phyloP scores from a whole-genome alignment of 2,329 filamentous ascomycete species.

The Xylaria polymorpha region DNA sequence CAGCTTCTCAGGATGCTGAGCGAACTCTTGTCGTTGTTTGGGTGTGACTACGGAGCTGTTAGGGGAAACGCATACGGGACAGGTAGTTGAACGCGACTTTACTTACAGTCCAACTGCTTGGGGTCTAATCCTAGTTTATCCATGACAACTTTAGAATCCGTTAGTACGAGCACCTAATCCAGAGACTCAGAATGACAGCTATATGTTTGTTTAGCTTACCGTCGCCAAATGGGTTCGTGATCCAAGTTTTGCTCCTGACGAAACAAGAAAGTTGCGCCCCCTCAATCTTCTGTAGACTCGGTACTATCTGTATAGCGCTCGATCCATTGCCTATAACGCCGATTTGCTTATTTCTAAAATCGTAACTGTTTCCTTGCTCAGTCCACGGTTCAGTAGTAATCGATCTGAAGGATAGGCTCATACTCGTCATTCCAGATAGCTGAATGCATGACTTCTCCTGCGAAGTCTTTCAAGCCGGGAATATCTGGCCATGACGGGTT shows the following conservation, averaged over 20 bases:
- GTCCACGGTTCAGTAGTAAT: neutral
- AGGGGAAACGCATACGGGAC: neutral
- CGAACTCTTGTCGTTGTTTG: constrained; percentile 54
- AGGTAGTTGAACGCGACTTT: constrained; percentile 34
- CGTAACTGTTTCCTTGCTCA: constrained; percentile 51
- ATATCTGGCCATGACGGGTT: constrained; percentile 59
- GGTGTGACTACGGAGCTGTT: constrained; percentile 49
- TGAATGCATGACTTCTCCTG: constrained; percentile 60
- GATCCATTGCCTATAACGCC: constrained; percentile 65
- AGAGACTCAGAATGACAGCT: neutral
- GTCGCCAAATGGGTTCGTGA: constrained; percentile 60
- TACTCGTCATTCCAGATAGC: constrained; percentile 58
- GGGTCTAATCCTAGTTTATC: constrained; percentile 56
- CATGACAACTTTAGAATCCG: constrained; percentile 51
- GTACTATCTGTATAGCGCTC: constrained; percentile 65
- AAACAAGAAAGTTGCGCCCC: constrained; percentile 58
- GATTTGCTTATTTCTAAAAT: constrained; percentile 61
- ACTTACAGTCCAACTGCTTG: constrained; percentile 53
- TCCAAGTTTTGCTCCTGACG: constrained; percentile 63
- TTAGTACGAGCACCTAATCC: neutral
- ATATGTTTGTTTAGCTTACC: constrained; percentile 33
- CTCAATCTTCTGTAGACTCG: constrained; percentile 58
- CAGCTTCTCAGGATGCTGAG: constrained; percentile 53
- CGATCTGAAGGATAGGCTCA: constrained; percentile 19
- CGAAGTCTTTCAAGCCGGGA: constrained; percentile 55